Conservation (phyloP, 2,329 filamentous ascomycete species). For the Colletotrichum theobromicola region DNA sequence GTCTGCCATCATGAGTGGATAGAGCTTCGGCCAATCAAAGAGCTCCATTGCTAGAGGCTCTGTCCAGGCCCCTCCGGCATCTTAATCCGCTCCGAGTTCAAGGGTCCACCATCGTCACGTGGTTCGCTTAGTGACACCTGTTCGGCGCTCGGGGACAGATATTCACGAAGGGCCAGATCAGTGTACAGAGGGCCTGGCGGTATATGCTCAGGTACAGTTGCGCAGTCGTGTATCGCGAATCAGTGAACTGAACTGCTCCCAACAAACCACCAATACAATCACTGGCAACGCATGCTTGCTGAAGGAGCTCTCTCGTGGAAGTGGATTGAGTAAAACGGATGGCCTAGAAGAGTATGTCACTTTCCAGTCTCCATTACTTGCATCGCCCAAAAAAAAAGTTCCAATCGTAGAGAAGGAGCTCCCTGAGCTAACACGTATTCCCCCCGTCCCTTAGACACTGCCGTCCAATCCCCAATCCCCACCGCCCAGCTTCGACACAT, state of each 20-base stretch:
- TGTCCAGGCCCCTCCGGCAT: neutral
- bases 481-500: conserved; percentile 23
- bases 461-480: conserved; percentile 20
- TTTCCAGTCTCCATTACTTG: neutral
- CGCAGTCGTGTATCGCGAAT: conserved; percentile 11
- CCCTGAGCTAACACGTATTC: conserved; percentile 24
- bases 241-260: neutral
- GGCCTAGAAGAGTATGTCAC: neutral
- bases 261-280: conserved; percentile 21
- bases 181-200: neutral
- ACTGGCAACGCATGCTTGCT: conserved; percentile 24
- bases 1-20: neutral
- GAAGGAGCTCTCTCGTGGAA: conserved; percentile 1
- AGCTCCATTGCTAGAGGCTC: neutral
- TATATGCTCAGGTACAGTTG: neutral
- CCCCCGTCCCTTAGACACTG: conserved; percentile 9
- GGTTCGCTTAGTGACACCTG: conserved; percentile 45
- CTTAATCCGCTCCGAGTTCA: conserved; percentile 20
- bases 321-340: conserved; percentile 8
- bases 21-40: conserved; percentile 9
- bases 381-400: neutral
- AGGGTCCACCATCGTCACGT: conserved; percentile 33
- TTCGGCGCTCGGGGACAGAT: conserved; percentile 43
- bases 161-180: conserved; percentile 35
- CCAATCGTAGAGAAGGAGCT: neutral